Evolutionary conservation across 2,329 filamentous ascomycete genomes (phyloP).

Genomic region (Nemania sp.): DNA sequence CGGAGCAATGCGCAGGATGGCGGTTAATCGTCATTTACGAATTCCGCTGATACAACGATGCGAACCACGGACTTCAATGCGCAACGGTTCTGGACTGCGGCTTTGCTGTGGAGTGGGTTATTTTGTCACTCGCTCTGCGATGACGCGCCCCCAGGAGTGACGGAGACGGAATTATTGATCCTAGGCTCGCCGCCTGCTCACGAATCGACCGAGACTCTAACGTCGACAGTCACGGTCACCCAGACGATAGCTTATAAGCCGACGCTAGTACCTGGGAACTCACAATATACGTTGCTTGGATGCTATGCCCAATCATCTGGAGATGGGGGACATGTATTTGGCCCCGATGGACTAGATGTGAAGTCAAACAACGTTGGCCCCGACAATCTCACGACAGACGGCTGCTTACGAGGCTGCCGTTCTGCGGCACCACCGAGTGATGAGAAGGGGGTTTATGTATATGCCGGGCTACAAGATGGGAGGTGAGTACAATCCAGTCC

Average conservation of each 20-base stretch:
- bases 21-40: slow-evolving; percentile 21
- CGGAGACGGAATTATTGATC: slow-evolving; percentile 23
- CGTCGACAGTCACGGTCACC: slow-evolving; percentile 34
- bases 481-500: slow-evolving; percentile 25
- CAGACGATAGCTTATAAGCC: slow-evolving; percentile 37
- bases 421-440: slow-evolving; percentile 12
- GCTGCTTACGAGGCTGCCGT: slow-evolving; percentile 33
- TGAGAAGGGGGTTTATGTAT: slow-evolving; percentile 18
- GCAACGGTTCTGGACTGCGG: slow-evolving; percentile 26
- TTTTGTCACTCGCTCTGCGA: slow-evolving; percentile 26
- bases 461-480: slow-evolving; percentile 33
- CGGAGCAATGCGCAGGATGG: slow-evolving; percentile 23
- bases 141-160: slow-evolving; percentile 12
- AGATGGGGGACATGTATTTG: slow-evolving; percentile 28
- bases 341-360: slow-evolving; percentile 24
- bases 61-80: slow-evolving; percentile 27
- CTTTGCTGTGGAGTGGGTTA: slow-evolving; percentile 29
- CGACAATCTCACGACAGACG: slow-evolving; percentile 28
- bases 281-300: slow-evolving; percentile 31
- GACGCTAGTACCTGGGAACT: slow-evolving; percentile 27
- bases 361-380: slow-evolving; percentile 17
- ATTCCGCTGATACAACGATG: slow-evolving; percentile 27
- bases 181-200: slow-evolving; percentile 22
- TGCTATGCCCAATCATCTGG: slow-evolving; percentile 30
- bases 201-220: not conserved